A percentile compares a stretch with the other conserved stretches of the same genome.
Conservation (phyloP, 805 yeast genomes). For the Metschnikowia koreensis region DNA sequence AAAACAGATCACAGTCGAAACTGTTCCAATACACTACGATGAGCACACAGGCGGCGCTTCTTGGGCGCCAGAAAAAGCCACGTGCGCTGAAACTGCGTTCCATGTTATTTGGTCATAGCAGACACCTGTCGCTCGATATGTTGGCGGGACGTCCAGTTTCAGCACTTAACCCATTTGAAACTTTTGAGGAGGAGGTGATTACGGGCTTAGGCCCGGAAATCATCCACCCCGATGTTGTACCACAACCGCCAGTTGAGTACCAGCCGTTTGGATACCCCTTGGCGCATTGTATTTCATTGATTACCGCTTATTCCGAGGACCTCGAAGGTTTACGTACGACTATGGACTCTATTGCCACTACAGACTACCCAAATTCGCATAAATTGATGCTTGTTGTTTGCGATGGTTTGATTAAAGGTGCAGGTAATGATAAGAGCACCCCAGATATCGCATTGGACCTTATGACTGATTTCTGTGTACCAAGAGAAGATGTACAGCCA, state of each 20-base stretch:
- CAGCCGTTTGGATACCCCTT: constrained; percentile 77
- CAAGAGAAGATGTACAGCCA: constrained; percentile 73
- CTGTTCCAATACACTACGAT: constrained; percentile 55
- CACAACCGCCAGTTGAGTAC: constrained; percentile 87
- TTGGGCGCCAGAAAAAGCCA: constrained; percentile 21
- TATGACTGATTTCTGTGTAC: constrained; percentile 71
- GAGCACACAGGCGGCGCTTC: constrained; percentile 57
- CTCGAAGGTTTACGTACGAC: constrained; percentile 83
- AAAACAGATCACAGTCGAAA: constrained; percentile 31
- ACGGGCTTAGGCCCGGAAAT: constrained; percentile 55
- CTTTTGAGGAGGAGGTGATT: constrained; percentile 28
- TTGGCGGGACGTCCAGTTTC: constrained; percentile 27
- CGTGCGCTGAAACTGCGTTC: constrained; percentile 19
- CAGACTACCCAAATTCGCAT: constrained; percentile 94
- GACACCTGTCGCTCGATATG: constrained; percentile 35
- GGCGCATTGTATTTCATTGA: constrained; percentile 43
- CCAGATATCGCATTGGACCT: constrained; percentile 85
- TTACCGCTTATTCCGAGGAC: constrained; percentile 95
- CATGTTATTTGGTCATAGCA: constrained; percentile 9
- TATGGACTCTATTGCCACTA: constrained; percentile 88
- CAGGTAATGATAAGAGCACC: constrained; percentile 83
- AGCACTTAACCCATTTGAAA: constrained; percentile 32
- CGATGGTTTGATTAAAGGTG: constrained; percentile 93
- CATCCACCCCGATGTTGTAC: constrained; percentile 74
- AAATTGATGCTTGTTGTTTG: constrained; percentile 81